Evolutionary conservation across 352 stramenopile species (phyloP).

Genomic region (Globisporangium uncinulatum): DNA sequence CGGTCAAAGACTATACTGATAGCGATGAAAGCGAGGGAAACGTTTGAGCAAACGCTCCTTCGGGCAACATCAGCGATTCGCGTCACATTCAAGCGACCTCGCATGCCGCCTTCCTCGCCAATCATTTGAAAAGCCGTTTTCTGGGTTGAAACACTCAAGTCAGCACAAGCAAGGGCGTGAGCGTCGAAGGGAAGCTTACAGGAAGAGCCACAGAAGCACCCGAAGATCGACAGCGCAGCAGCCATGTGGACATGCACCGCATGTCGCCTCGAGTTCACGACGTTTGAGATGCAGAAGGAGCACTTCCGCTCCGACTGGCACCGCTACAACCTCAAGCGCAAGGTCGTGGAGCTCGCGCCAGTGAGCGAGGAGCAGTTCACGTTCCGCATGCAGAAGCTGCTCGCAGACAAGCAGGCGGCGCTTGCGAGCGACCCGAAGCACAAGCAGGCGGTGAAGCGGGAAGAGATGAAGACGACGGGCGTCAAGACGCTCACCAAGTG

Average conservation of each 20-base stretch:
- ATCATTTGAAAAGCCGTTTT: too few species aligned
- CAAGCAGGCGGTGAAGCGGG: constrained; percentile 61
- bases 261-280: constrained; percentile 64
- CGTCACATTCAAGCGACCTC: too few species aligned
- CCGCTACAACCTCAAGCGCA: constrained; percentile 95
- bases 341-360: constrained; percentile 91
- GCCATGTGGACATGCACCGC: constrained; percentile 79
- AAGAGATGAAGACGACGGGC: constrained; percentile 62
- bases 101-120: too few species aligned
- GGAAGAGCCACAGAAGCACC: not conserved
- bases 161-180: not conserved
- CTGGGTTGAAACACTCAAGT: too few species aligned
- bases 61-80: too few species aligned
- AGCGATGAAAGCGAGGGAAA: too few species aligned
- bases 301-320: constrained; percentile 97
- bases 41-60: too few species aligned
- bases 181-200: not conserved
- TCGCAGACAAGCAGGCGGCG: constrained; percentile 50
- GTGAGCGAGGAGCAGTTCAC: constrained; percentile 88
- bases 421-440: constrained; percentile 59
- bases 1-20: too few species aligned
- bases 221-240: not conserved
- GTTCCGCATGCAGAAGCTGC: constrained; percentile 68
- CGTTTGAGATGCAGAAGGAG: constrained; percentile 66
- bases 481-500: constrained; percentile 79